A percentile compares a stretch with the other conserved stretches of the same genome.
These are phyloP conservation scores for Fusarium sp. DNA, from an alignment of 2,329 filamentous ascomycete species.

Conservation along the genomic window DNA sequence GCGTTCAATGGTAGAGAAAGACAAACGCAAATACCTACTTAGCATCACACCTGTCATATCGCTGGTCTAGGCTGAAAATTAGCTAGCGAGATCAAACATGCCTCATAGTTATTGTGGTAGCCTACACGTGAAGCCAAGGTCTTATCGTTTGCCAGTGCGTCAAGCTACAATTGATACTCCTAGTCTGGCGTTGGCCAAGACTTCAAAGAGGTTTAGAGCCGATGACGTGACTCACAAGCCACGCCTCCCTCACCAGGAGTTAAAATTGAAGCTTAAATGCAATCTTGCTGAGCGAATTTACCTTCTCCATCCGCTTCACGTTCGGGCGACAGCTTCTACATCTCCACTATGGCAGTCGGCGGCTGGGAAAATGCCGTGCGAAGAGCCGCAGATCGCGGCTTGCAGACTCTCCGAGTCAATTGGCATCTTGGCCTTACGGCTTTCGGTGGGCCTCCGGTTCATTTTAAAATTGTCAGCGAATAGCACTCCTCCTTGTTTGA, in stretches of 20 bases:
- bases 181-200: not conserved
- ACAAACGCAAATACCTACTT: too few relatives aligned
- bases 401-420: constrained; percentile 29
- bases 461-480: constrained; percentile 31
- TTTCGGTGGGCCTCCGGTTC: constrained; percentile 33
- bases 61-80: too few relatives aligned
- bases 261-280: constrained; percentile 1
- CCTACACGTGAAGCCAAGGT: not conserved
- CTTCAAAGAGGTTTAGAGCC: not conserved
- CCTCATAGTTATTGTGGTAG: too few relatives aligned
- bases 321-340: fast-evolving
- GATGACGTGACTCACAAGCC: constrained; percentile 8
- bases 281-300: not conserved
- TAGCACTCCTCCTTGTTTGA: too few relatives aligned
- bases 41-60: too few relatives aligned
- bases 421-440: constrained; percentile 35
- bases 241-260: not conserved
- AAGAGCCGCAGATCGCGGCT: constrained; percentile 1
- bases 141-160: not conserved
- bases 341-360: not conserved
- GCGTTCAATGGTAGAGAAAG: not conserved
- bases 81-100: too few relatives aligned
- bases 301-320: fast-evolving
- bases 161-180: not conserved
- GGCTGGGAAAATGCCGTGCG: constrained; percentile 2